Evolutionary conservation across 345 rosid species (phyloP), one percentile per base, ranked within the genome.

Genomic region (Linum lewisii): DNA sequence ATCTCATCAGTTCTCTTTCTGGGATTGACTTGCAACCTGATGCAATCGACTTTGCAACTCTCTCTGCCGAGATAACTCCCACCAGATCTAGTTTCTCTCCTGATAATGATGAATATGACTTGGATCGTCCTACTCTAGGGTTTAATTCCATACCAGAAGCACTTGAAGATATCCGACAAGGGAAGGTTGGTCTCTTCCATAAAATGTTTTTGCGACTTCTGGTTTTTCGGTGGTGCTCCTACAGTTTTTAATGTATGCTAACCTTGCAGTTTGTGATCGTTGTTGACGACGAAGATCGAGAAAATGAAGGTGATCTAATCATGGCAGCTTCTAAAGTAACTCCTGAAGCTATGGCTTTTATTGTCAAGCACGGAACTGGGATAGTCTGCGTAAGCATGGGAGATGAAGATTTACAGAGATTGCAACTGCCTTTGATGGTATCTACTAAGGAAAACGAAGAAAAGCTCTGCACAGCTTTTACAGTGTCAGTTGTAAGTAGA

Each of bases 201-300:
- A 68, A 63, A 21, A 61, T 53, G 57, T 11, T 51, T 34, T 66
- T 2, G 57, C 26, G 45, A 16, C 23, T 25, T 24, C 13, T 44
- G 19, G 29, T 16, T 24, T n/a, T 64, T 29, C 5, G 20, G 21
- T 32, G 25, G 29, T 23, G 20, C 24, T 25, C 1, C 36, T 23
- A 10, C 64, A 34, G 3, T 21, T 57, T 15, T 60, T 72, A 51
- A 70, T 63, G 66, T 50, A 57, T n/a, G 32, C 34, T 59, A 52
- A 15, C 49, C 34, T 50, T 79, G 74, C 86, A 91, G 98, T 71
- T 88, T 68, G 98, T 91, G 58, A 69, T 88, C 50, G 98, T 84
- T 57, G 98, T 88, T 21, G 98, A 91, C 51, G 98, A 91, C 53
- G 98, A 91, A 72, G 96, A 91, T 62, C 70, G 96, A 77, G 98